Evolutionary conservation across 1,284 basidiomycete genomes (phyloP).

Genomic region (Cryptococcus sp.): DNA sequence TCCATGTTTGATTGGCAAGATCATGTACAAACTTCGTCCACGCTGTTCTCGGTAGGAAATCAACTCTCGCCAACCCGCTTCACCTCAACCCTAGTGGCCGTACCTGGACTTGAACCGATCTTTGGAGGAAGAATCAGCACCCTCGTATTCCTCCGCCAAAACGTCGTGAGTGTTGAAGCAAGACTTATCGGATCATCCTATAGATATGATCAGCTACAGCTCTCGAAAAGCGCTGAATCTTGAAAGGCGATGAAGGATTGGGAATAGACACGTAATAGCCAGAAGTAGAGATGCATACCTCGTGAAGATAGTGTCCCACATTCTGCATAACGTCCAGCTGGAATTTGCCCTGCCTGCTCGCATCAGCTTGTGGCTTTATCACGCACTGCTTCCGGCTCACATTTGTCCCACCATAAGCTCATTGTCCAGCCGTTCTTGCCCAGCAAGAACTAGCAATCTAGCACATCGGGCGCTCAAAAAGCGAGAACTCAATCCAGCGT

Average conservation of each 20-base stretch:
- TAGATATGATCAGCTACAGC: not conserved
- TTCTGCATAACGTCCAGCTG: constrained; percentile 81
- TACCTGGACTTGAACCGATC: constrained; percentile 50
- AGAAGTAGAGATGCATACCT: constrained; percentile 54
- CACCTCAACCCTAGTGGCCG: constrained; percentile 43
- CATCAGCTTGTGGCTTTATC: not conserved
- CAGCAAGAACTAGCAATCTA: constrained; percentile 81
- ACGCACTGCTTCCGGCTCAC: constrained; percentile 42
- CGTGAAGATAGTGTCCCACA: constrained; percentile 91
- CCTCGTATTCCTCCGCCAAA: constrained; percentile 85
- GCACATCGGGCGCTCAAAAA: constrained; percentile 76
- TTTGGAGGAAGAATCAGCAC: constrained; percentile 54
- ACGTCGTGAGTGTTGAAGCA: constrained; percentile 75
- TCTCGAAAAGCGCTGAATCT: no score
- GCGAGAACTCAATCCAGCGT: constrained; percentile 68
- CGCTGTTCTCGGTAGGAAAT: not conserved
- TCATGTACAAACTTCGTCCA: not conserved
- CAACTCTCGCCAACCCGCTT: constrained; percentile 71
- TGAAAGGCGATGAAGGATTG: no score
- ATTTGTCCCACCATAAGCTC: constrained; percentile 98
- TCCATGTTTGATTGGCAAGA: not conserved
- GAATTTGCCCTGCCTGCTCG: constrained; percentile 73
- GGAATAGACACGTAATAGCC: no score
- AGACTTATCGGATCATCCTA: constrained; percentile 79
- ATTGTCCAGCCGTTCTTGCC: constrained; percentile 85